Conservation (phyloP, 805 yeast genomes). For the Pichia deserticola region DNA sequence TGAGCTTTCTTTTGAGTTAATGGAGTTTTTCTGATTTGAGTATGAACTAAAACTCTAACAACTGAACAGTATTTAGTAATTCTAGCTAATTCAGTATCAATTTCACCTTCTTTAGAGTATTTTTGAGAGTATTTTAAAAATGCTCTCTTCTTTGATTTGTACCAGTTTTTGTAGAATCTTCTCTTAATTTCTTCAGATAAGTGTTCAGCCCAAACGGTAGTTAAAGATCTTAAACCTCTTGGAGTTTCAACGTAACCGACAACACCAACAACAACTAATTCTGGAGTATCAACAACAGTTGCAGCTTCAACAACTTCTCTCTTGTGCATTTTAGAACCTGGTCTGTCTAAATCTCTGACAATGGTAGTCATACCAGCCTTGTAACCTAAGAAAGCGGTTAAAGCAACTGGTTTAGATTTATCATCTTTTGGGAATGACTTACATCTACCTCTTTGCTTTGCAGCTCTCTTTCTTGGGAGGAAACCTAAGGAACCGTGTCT, state of each 20-base stretch:
- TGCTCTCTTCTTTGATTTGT: conserved; percentile 99
- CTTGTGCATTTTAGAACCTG: conserved; percentile 99
- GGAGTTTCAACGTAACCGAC: conserved; percentile 99
- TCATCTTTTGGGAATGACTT: conserved; percentile 99
- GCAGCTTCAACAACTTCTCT: conserved; percentile 99
- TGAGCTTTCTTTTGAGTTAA: conserved; percentile 99
- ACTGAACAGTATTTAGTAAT: conserved; percentile 96
- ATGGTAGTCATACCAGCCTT: conserved; percentile 99
- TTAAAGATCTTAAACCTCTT: conserved; percentile 98
- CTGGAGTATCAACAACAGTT: conserved; percentile 98
- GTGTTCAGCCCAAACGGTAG: conserved; percentile 99
- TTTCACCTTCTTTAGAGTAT: conserved; percentile 85
- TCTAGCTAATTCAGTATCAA: conserved; percentile 97
- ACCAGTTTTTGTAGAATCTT: conserved; percentile 99
- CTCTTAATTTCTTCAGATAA: conserved; percentile 98
- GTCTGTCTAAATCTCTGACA: conserved; percentile 99
- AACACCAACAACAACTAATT: conserved; percentile 98
- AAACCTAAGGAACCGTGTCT: conserved; percentile 99
- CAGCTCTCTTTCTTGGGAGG: conserved; percentile 99
- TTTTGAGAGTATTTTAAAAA: conserved; percentile 99
- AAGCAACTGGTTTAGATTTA: conserved; percentile 94
- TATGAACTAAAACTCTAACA: conserved; percentile 98
- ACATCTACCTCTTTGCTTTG: conserved; percentile 96
- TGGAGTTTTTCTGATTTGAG: conserved; percentile 99
- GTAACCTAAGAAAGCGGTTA: conserved; percentile 99